Evolutionary conservation across 371 early-diverging fungal species (phyloP), one percentile per base, ranked within the genome.

Genomic region (Rhizomucor miehei): DNA sequence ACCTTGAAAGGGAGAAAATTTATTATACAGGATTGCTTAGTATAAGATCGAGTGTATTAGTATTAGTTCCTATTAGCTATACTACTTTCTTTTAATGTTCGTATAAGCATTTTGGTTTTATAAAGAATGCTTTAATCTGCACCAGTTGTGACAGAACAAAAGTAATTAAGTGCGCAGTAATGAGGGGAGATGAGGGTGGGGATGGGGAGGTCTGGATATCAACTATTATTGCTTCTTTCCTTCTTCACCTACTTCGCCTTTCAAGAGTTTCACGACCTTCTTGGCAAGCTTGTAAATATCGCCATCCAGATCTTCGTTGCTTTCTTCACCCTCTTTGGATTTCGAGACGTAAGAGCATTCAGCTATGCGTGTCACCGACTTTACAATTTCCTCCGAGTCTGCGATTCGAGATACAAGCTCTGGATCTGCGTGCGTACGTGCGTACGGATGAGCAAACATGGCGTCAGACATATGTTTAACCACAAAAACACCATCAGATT

Each of bases 261-360:
- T 57, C 54, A 40, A 73, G 51, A 20, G 50, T 59, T 25, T 54
- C 20, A 54, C 47, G n/a, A 77, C 77, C 34, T 71, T 60, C 49
- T 69, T 68, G 24, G 77, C 74, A 6, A 77, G 48, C n/a, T 53
- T 68, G 51, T 67, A 62, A 29, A 77, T 71, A 21, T 77, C 72
- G 11, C 69, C 70, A 36, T 77, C 77, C 49, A 59, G 46, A n/a
- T 77, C 77, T 24, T 67, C 67, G 12, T 51, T 35, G 17, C 63
- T 67, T 14, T 65, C 66, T 9, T 60, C 54, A 4, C 40, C 23
- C n/a, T 14, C 40, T 54, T 52, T 53, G 36, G 44, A 38, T 24
- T 58, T 60, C 19, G 43, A 49, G 14, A 44, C 48, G 11, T 60
- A 49, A 29, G 61, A 52, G 25, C 59, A 49, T 43, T 63, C 56